Conservation (phyloP, 2,329 filamentous ascomycete species). For the Alternaria alternata region DNA sequence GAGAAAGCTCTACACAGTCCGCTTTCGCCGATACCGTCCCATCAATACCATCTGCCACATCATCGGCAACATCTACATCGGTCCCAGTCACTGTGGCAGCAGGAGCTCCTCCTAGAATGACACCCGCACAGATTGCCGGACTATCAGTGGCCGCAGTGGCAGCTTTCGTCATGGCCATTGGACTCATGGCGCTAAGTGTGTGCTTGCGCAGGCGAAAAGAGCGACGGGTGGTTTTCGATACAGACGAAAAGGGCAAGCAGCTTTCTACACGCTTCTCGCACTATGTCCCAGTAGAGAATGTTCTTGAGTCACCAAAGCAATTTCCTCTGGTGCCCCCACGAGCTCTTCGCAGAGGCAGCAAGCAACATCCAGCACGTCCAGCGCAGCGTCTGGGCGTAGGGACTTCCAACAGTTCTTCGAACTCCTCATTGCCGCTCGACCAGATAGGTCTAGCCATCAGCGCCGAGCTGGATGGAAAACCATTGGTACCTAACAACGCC, state of each 20-base stretch:
- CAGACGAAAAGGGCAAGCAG: slow-evolving; percentile 35
- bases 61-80: slow-evolving; percentile 24
- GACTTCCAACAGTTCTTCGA: slow-evolving; percentile 30
- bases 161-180: slow-evolving; percentile 49
- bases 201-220: slow-evolving; percentile 47
- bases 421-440: slow-evolving; percentile 36
- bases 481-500: slow-evolving; percentile 18
- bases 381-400: slow-evolving; percentile 33
- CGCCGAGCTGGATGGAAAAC: slow-evolving; percentile 42
- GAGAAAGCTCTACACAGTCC: slow-evolving; percentile 27
- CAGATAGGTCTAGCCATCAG: slow-evolving; percentile 51
- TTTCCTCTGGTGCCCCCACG: slow-evolving; percentile 29
- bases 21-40: slow-evolving; percentile 40
- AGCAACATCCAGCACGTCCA: slow-evolving; percentile 10
- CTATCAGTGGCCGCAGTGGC: slow-evolving; percentile 49
- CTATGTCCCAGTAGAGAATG: slow-evolving; percentile 22
- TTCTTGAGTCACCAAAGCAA: slow-evolving; percentile 17
- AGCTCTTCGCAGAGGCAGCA: slow-evolving; percentile 15
- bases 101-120: slow-evolving; percentile 39
- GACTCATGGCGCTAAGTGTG: slow-evolving; percentile 49
- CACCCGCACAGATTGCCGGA: slow-evolving; percentile 50
- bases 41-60: slow-evolving; percentile 32
- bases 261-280: slow-evolving; percentile 35
- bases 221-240: slow-evolving; percentile 27
- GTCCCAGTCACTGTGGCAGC: slow-evolving; percentile 20